Base-by-base conservation (phyloP, 2,329 filamentous ascomycete species). In the Metarhizium guizhouense region DNA sequence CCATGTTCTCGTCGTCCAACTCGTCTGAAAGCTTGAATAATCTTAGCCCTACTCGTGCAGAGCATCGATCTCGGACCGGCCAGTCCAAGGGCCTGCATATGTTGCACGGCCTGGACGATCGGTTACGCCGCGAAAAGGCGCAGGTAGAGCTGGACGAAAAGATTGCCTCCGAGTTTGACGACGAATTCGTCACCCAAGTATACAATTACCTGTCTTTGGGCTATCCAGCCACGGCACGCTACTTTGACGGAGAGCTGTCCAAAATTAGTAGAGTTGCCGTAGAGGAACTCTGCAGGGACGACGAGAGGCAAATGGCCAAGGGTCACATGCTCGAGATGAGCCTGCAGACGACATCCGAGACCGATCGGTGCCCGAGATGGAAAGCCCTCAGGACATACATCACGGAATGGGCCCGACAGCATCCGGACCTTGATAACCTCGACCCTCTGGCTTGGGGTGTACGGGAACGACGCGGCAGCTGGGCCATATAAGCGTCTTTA, bases 151-250 rank as follows among this genome's bases (percentile, higher is more conserved):
- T 71, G 1, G 74, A 81, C 59, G 78, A 80, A 53, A 77, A 78
- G 63, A 81, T 84, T 57, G 67, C 73, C 4, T 70, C 72, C 53
- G 91, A 96, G 69, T 95, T 94, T 64, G 78, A 86, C 58, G 90
- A 96, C 67, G 77, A 77, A 3, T 96, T 96, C 68, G 84, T 96
- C 55, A 96, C 92, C 0, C 93, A 97, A 70, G 92, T 97, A 7
- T 97, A 95, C 78, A 96, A 97, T 70, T 97, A 97, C 70, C 79
- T 97, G 16, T 95, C 90, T 0, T 80, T 97, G 5, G 93, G 93
- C 5, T 96, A 96, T 69, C 92, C 93, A 3, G 86, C 89, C 38
- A 84, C 91, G 64, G 93, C 92, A 11, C 83, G 87, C 25, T 80
- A 83, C 42, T 97, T 89, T 65, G 93, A 97, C 66, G 81, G 85